Percentiles rank a stretch among this genome's conserved stretches.
phyloP scores from a whole-genome alignment of 2,329 filamentous ascomycete genomes.

The Tothia fuscella region DNA sequence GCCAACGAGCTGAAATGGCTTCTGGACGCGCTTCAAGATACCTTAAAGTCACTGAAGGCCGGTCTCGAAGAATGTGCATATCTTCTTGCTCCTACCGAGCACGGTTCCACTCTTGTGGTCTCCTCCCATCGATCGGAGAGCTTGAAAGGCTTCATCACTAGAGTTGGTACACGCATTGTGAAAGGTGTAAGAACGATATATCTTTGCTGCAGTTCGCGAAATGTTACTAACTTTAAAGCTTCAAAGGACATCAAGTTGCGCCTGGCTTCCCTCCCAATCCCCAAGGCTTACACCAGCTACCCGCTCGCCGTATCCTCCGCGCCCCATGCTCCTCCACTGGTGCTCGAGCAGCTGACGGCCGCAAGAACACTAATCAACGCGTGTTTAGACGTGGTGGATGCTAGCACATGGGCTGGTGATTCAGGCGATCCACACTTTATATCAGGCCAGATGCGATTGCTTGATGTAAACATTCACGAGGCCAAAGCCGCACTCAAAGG shows the following conservation, averaged over 20 bases:
- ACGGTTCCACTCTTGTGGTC: constrained; percentile 78
- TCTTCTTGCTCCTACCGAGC: constrained; percentile 71
- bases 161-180: constrained; percentile 79
- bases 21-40: constrained; percentile 47
- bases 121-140: constrained; percentile 77
- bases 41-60: constrained; percentile 48
- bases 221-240: too few species aligned
- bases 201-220: too few species aligned
- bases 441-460: constrained; percentile 44
- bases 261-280: constrained; percentile 53
- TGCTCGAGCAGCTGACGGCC: constrained; percentile 57
- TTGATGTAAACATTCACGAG: constrained; percentile 49
- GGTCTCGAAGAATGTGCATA: constrained; percentile 83
- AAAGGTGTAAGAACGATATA: constrained; percentile 80
- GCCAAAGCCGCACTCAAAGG: constrained; percentile 47
- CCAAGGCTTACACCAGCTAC: constrained; percentile 34
- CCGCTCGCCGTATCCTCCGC: constrained; percentile 37
- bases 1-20: constrained; percentile 53
- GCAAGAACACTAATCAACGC: constrained; percentile 70
- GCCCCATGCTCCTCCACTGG: constrained; percentile 44
- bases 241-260: constrained; percentile 64
- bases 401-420: constrained; percentile 62
- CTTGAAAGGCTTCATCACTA: constrained; percentile 84
- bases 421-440: constrained; percentile 46
- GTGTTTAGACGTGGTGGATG: constrained; percentile 69